A percentile compares a stretch with the other conserved stretches of the same genome.
These are phyloP conservation scores for Cryptococcus wingfieldii DNA, from an alignment of 1,284 basidiomycete species.

Conservation along the genomic window DNA sequence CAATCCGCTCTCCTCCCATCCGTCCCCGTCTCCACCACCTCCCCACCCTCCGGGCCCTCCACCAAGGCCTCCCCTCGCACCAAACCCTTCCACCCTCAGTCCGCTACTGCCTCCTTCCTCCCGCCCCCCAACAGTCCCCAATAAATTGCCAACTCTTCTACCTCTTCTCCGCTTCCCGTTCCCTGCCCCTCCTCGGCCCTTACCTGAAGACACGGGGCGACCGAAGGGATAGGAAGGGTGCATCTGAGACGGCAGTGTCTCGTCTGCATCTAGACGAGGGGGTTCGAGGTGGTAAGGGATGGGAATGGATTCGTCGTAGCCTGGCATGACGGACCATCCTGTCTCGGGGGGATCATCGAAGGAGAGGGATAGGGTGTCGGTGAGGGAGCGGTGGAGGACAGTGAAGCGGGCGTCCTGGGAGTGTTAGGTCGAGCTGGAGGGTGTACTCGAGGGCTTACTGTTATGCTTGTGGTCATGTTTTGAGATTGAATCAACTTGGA, in stretches of 20 bases:
- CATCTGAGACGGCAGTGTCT: conserved; percentile 36
- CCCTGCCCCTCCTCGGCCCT: neutral
- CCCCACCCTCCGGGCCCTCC: conserved; percentile 2
- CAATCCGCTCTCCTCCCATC: conserved; percentile 38
- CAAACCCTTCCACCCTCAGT: conserved; percentile 1
- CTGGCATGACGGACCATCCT: conserved; percentile 46
- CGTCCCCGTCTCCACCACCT: conserved; percentile 12
- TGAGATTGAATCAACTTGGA: too few species aligned
- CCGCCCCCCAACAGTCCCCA: conserved; percentile 19
- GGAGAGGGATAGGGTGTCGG: conserved; percentile 30
- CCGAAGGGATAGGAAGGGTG: conserved; percentile 45
- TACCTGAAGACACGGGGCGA: conserved; percentile 13
- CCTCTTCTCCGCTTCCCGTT: conserved; percentile 4
- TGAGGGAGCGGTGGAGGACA: conserved; percentile 37
- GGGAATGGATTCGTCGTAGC: conserved; percentile 35
- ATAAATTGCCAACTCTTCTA: conserved; percentile 20
- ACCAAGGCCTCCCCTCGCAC: neutral
- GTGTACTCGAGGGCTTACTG: conserved; percentile 7
- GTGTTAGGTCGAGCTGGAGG: neutral
- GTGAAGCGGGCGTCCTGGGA: conserved; percentile 43
- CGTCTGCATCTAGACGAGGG: conserved; percentile 39
- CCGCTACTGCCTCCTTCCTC: conserved; percentile 1
- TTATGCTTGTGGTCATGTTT: conserved; percentile 20
- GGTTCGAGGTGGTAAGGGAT: conserved; percentile 43
- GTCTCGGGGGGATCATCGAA: conserved; percentile 41